phyloP scores from a whole-genome alignment of 805 yeast species.

The Lipomyces yamadae region DNA sequence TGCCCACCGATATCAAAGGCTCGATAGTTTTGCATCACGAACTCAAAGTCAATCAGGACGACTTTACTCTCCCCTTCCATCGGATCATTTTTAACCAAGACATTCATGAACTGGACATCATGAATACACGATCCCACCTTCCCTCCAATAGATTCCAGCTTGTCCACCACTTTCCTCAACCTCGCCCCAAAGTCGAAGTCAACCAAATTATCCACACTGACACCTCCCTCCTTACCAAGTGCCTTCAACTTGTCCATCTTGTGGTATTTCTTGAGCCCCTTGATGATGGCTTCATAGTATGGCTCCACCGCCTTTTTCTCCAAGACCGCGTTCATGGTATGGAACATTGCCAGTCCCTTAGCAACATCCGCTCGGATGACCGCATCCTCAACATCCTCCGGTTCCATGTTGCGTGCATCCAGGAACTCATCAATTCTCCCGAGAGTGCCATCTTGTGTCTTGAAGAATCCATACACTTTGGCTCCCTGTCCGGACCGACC shows the following conservation, averaged over 20 bases:
- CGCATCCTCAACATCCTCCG: conserved; percentile 4
- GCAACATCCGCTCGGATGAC: conserved; percentile 5
- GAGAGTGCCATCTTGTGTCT: conserved; percentile 2
- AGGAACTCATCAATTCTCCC: conserved; percentile 3
- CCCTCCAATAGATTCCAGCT: conserved; percentile 2
- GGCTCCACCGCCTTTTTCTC: neutral
- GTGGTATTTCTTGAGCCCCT: conserved; percentile 1
- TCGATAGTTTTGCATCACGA: conserved; percentile 3
- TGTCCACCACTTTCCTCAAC: conserved; percentile 4
- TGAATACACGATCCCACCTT: conserved; percentile 1
- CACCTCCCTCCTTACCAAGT: conserved; percentile 2
- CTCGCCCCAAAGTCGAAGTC: neutral
- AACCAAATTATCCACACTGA: conserved; percentile 1
- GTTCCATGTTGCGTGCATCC: conserved; percentile 3
- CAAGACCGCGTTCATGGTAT: neutral
- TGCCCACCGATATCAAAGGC: conserved; percentile 3
- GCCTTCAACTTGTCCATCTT: conserved; percentile 5
- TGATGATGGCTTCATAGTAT: conserved; percentile 2
- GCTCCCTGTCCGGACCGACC: conserved; percentile 3
- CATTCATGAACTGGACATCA: neutral
- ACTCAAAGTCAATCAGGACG: conserved; percentile 4
- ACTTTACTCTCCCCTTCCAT: conserved; percentile 1
- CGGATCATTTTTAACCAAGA: conserved; percentile 1
- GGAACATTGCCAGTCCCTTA: neutral
- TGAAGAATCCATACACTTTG: conserved; percentile 2